Conservation (phyloP, 805 yeast genomes). For the Wickerhamiella sorbophila region DNA sequence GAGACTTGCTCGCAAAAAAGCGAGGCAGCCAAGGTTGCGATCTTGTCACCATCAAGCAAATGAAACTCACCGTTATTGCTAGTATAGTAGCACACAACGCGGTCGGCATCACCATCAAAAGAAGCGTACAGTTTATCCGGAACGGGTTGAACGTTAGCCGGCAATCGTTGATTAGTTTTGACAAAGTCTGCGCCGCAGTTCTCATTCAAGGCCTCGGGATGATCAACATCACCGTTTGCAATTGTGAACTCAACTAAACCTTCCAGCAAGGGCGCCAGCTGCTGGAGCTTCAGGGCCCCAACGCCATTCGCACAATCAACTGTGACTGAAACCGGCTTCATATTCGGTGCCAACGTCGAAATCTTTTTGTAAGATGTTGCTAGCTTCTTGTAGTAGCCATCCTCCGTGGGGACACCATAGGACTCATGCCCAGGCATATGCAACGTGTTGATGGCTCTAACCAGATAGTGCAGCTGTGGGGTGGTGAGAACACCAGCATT, state of each 20-base stretch:
- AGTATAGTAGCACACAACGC: conserved; percentile 58
- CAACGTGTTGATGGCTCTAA: conserved; percentile 53
- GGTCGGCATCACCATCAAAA: conserved; percentile 95
- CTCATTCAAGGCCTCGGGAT: conserved; percentile 49
- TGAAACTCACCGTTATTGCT: conserved; percentile 24
- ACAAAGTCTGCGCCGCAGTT: conserved; percentile 94
- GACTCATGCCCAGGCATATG: conserved; percentile 22
- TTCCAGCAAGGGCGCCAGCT: conserved; percentile 33
- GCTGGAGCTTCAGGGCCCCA: conserved; percentile 62
- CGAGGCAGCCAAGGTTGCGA: conserved; percentile 69
- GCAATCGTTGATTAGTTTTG: conserved; percentile 72
- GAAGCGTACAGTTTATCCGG: conserved; percentile 52
- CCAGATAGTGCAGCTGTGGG: conserved; percentile 85
- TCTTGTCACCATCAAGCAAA: conserved; percentile 80
- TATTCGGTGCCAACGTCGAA: conserved; percentile 19
- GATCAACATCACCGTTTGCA: conserved; percentile 39
- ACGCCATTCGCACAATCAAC: conserved; percentile 96
- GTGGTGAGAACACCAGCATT: conserved; percentile 72
- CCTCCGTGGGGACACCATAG: conserved; percentile 50
- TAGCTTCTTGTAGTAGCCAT: conserved; percentile 57
- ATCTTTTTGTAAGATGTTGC: conserved; percentile 38
- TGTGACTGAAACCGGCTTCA: conserved; percentile 32
- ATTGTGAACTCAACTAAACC: conserved; percentile 29
- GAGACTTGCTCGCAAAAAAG: conserved; percentile 41
- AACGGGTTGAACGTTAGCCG: conserved; percentile 39